Percentiles rank a stretch among this genome's conserved stretches.
Evolutionary conservation across 805 yeast genomes (phyloP).

Genomic region (Cyberlindnera xishuangbannaensis): DNA sequence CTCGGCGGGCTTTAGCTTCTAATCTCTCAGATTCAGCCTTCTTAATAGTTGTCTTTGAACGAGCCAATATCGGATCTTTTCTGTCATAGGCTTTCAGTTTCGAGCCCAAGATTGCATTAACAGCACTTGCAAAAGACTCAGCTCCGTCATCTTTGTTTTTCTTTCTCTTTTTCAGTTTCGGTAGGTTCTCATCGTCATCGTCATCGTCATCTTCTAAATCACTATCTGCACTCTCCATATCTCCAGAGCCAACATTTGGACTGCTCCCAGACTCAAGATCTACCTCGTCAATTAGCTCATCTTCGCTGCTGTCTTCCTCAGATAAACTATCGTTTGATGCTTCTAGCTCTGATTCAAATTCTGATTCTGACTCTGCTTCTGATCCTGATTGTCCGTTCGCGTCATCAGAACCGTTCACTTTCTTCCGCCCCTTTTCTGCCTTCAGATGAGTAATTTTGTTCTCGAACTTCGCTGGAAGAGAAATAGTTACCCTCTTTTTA

Average conservation of each 20-base stretch:
- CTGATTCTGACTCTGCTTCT: background rate
- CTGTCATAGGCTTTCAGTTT: constrained; percentile 85
- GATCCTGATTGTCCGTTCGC: background rate
- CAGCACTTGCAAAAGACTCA: constrained; percentile 72
- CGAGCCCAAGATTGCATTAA: constrained; percentile 78
- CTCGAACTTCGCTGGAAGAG: constrained; percentile 9
- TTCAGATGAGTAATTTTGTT: constrained; percentile 1
- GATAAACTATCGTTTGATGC: background rate
- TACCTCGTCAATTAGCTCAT: constrained; percentile 10
- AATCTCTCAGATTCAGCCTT: constrained; percentile 75
- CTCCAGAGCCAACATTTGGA: constrained; percentile 8
- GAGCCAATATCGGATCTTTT: constrained; percentile 83
- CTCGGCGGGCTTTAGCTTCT: constrained; percentile 76
- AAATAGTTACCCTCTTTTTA: constrained; percentile 18
- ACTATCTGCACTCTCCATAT: constrained; percentile 11
- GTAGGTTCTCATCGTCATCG: constrained; percentile 32
- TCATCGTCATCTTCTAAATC: constrained; percentile 14
- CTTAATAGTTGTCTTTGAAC: constrained; percentile 65
- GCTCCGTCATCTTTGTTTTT: constrained; percentile 65
- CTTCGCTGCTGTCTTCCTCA: constrained; percentile 6
- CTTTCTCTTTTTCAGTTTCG: constrained; percentile 48
- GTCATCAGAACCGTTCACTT: background rate
- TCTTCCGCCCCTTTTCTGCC: background rate
- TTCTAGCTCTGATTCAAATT: background rate
- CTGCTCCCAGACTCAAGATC: constrained; percentile 13